phyloP scores from a whole-genome alignment of 2,329 filamentous ascomycete species.

The Escovopsis sp. region DNA sequence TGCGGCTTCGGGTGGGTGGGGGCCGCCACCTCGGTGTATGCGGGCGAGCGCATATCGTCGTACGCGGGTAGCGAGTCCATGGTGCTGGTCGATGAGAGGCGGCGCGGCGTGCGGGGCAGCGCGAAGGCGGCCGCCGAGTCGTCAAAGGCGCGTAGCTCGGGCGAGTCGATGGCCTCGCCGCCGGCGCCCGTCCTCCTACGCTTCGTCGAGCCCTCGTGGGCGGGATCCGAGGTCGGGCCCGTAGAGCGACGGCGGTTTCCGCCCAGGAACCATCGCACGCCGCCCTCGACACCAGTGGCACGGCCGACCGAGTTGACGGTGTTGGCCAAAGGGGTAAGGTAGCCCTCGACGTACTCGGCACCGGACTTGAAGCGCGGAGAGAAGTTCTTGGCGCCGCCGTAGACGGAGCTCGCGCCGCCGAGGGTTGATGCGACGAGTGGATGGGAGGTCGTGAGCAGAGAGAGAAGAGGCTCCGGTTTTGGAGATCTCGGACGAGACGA shows the following conservation, averaged over 20 bases:
- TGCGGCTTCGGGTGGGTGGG: slow-evolving; percentile 16
- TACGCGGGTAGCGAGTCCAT: slow-evolving; percentile 71
- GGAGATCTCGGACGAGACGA: slow-evolving; percentile 21
- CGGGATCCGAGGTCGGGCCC: slow-evolving; percentile 28
- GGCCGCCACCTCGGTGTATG: slow-evolving; percentile 47
- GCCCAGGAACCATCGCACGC: slow-evolving; percentile 70
- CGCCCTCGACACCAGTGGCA: slow-evolving; percentile 74
- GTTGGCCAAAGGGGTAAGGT: slow-evolving; percentile 71
- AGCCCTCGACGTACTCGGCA: slow-evolving; percentile 81
- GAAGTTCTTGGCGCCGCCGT: slow-evolving; percentile 77
- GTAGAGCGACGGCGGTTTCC: slow-evolving; percentile 37
- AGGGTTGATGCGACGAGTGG: slow-evolving; percentile 76
- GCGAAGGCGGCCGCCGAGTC: slow-evolving; percentile 14
- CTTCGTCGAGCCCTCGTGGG: slow-evolving; percentile 36
- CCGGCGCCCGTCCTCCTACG: slow-evolving; percentile 39
- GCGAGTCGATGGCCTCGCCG: slow-evolving; percentile 13
- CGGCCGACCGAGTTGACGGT: slow-evolving; percentile 73
- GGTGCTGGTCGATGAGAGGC: slow-evolving; percentile 49
- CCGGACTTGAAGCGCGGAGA: slow-evolving; percentile 79
- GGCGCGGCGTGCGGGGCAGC: slow-evolving; percentile 25
- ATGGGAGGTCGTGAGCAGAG: slow-evolving; percentile 75
- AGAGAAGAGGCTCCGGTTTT: slow-evolving; percentile 65
- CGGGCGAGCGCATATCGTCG: slow-evolving; percentile 61
- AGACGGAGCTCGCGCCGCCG: slow-evolving; percentile 69
- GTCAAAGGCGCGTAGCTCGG: slow-evolving; percentile 1